Conservation (phyloP, 1,284 basidiomycete genomes). For the Kalmanozyma brasiliensis region DNA sequence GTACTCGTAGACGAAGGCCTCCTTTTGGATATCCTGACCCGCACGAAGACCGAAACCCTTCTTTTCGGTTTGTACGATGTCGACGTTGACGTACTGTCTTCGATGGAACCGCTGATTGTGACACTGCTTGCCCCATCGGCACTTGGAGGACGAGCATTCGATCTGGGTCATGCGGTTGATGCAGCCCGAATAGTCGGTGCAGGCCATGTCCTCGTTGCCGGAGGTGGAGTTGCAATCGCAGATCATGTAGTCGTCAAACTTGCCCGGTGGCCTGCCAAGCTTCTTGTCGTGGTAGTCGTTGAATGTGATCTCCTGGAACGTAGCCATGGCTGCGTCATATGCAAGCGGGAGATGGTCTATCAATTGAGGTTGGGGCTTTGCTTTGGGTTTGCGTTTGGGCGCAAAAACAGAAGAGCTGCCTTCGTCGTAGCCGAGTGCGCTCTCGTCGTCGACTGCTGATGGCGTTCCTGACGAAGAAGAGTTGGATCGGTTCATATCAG, state of each 20-base stretch:
- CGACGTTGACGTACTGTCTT: slow-evolving; percentile 84
- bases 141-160: slow-evolving; percentile 89
- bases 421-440: slow-evolving; percentile 17
- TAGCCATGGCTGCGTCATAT: slow-evolving; percentile 73
- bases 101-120: slow-evolving; percentile 89
- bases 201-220: slow-evolving; percentile 71
- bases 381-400: slow-evolving; percentile 22
- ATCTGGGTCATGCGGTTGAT: slow-evolving; percentile 98
- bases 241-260: slow-evolving; percentile 74
- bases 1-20: slow-evolving; percentile 96
- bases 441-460: slow-evolving; percentile 21
- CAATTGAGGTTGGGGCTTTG: slow-evolving; percentile 48
- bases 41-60: slow-evolving; percentile 94
- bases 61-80: slow-evolving; percentile 92
- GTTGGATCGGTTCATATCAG: slow-evolving; percentile 5
- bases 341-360: slow-evolving; percentile 55
- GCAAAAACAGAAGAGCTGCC: slow-evolving; percentile 12
- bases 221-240: slow-evolving; percentile 56
- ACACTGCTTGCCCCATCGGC: slow-evolving; percentile 83
- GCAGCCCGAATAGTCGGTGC: slow-evolving; percentile 89
- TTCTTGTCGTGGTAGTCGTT: slow-evolving; percentile 90
- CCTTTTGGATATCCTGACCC: slow-evolving; percentile 76
- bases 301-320: slow-evolving; percentile 78
- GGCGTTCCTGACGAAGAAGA: slow-evolving; percentile 10
- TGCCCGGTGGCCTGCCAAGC: slow-evolving; percentile 85